phyloP scores from a whole-genome alignment of 2,329 filamentous ascomycete genomes.

The Colletotrichum theobromicola region DNA sequence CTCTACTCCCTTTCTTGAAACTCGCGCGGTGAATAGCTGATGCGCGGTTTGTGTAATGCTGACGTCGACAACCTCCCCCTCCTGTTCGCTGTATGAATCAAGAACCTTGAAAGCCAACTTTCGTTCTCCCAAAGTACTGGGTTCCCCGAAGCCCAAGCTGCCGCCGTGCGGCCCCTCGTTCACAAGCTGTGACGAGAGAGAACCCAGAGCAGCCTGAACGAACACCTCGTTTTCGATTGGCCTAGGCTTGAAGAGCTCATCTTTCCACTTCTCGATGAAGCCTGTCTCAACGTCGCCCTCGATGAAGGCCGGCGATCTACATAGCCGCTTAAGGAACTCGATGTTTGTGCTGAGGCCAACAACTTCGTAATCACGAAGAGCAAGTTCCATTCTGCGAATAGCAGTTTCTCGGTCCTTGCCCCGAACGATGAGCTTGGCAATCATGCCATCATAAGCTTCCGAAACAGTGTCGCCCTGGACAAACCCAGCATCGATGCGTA shows the following conservation, averaged over 20 bases:
- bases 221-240: constrained; percentile 74
- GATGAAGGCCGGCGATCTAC: constrained; percentile 81
- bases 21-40: constrained; percentile 50
- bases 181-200: constrained; percentile 9
- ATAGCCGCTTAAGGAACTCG: constrained; percentile 91
- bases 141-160: constrained; percentile 60
- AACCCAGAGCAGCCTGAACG: constrained; percentile 80
- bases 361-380: constrained; percentile 88
- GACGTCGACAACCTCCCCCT: constrained; percentile 65
- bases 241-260: constrained; percentile 75
- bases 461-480: constrained; percentile 90
- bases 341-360: constrained; percentile 95
- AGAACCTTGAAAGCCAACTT: constrained; percentile 57
- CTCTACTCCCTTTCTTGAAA: constrained; percentile 47
- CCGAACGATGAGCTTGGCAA: constrained; percentile 93
- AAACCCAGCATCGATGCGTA: constrained; percentile 94
- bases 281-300: constrained; percentile 91
- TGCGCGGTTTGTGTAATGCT: constrained; percentile 53
- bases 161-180: constrained; percentile 47
- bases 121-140: constrained; percentile 45
- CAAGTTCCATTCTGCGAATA: constrained; percentile 80
- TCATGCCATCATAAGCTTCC: constrained; percentile 98
- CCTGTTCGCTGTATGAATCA: constrained; percentile 68
- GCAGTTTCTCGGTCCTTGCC: constrained; percentile 80
- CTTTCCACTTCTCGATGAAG: constrained; percentile 88